These are phyloP conservation scores for Vanilla planifolia DNA, from an alignment of 106 monocot genomes.

Conservation along the genomic window DNA sequence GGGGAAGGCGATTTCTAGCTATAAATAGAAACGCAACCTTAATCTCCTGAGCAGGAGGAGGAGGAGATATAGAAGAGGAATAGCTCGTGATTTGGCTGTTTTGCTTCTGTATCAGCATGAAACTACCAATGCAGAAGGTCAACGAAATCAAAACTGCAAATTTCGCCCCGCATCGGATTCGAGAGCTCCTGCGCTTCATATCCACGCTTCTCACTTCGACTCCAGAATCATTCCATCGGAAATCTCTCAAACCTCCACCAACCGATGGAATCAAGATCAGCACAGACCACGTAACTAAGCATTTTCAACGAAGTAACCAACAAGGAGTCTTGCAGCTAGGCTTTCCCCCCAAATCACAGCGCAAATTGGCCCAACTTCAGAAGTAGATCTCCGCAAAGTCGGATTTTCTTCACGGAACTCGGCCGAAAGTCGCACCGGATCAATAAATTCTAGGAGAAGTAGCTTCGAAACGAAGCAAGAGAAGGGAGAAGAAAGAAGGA, in stretches of 20 bases:
- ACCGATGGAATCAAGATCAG: neutral
- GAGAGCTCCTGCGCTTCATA: conserved; percentile 61
- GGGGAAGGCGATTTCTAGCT: conserved; percentile 74
- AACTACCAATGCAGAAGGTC: conserved; percentile 32
- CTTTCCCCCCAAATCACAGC: neutral
- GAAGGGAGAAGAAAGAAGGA: too few relatives aligned
- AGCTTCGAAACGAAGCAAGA: too few relatives aligned
- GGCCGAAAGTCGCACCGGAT: too few relatives aligned
- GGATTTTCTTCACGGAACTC: too few relatives aligned
- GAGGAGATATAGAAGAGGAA: conserved; percentile 1
- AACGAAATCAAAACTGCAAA: conserved; percentile 27
- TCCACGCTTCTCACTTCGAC: conserved; percentile 4
- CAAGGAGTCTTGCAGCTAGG: neutral
- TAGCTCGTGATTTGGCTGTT: conserved; percentile 11
- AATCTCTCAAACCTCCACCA: neutral
- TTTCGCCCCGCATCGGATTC: conserved; percentile 21
- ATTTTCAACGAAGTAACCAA: neutral
- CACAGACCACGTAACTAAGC: neutral
- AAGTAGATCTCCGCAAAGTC: too few relatives aligned
- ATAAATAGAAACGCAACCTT: conserved; percentile 95
- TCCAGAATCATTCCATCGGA: neutral
- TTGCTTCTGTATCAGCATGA: conserved; percentile 29
- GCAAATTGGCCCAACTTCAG: too few relatives aligned
- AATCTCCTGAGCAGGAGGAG: conserved; percentile 11
- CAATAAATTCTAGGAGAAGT: too few relatives aligned